Evolutionary conservation across 257 asterid species (phyloP).

Genomic region (Fraxinus cuspidata): DNA sequence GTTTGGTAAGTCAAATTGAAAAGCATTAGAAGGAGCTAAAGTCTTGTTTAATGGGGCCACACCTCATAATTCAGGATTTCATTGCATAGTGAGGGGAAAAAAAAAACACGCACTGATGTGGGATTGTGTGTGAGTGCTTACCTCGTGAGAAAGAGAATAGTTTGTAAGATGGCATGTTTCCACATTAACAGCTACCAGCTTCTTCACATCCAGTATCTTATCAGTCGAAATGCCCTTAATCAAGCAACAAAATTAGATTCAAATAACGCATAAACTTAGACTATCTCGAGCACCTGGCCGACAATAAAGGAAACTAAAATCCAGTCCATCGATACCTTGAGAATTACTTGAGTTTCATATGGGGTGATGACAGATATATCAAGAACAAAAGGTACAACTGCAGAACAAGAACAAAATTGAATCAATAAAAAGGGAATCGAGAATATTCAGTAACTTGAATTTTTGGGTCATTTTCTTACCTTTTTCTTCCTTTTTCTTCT

Average conservation of each 20-base stretch:
- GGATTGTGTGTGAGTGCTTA: slow-evolving; percentile 22
- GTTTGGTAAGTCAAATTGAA: no score
- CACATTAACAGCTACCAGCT: slow-evolving; percentile 71
- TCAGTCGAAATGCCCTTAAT: slow-evolving; percentile 94
- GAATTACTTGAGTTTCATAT: slow-evolving; percentile 74
- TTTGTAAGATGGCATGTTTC: slow-evolving; percentile 89
- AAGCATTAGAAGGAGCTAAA: background rate
- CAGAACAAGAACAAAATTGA: background rate
- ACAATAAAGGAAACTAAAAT: background rate
- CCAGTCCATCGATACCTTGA: slow-evolving; percentile 54
- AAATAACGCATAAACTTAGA: background rate
- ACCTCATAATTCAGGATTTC: background rate
- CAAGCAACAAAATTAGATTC: background rate
- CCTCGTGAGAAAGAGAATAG: slow-evolving; percentile 90
- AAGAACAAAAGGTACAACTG: slow-evolving; percentile 83
- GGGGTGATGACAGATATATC: slow-evolving; percentile 82
- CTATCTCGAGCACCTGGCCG: background rate
- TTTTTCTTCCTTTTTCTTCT: slow-evolving; percentile 96
- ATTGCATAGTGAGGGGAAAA: no score
- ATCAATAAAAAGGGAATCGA: background rate
- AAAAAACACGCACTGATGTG: slow-evolving; percentile 7
- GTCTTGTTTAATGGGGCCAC: background rate
- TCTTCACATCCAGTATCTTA: slow-evolving; percentile 88
- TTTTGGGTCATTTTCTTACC: slow-evolving; percentile 35
- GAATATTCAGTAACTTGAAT: background rate